phyloP scores from a whole-genome alignment of 1,139 yeast genomes.

The Candida glucosophila region DNA sequence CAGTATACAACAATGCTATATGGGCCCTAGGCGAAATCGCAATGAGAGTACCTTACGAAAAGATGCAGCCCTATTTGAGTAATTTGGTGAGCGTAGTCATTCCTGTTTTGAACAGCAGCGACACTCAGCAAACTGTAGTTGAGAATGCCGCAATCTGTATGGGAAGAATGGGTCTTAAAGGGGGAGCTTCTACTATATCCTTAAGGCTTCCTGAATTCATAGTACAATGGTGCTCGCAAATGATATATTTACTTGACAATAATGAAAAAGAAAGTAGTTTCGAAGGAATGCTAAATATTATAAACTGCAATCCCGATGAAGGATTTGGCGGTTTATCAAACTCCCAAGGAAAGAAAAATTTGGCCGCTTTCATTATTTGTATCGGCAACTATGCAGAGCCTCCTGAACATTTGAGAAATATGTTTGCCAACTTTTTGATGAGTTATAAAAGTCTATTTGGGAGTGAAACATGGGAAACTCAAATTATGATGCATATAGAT shows the following conservation, averaged over 20 bases:
- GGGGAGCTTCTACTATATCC: slow-evolving; percentile 48
- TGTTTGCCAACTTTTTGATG: slow-evolving; percentile 34
- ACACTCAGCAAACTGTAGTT: slow-evolving; percentile 54
- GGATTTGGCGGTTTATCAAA: slow-evolving; percentile 47
- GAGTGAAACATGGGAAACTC: slow-evolving; percentile 22
- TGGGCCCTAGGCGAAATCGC: slow-evolving; percentile 92
- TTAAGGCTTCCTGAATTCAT: slow-evolving; percentile 51
- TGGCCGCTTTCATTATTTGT: slow-evolving; percentile 53
- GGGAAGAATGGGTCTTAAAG: slow-evolving; percentile 74
- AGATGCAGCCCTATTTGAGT: slow-evolving; percentile 51
- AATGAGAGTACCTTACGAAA: slow-evolving; percentile 43
- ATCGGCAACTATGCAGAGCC: slow-evolving; percentile 55
- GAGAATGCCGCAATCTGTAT: slow-evolving; percentile 91
- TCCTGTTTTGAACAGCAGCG: slow-evolving; percentile 52
- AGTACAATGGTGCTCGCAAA: slow-evolving; percentile 57
- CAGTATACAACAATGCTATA: slow-evolving; percentile 80
- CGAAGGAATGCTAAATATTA: slow-evolving; percentile 62
- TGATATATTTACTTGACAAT: slow-evolving; percentile 60
- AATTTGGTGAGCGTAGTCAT: slow-evolving; percentile 57
- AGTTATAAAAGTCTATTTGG: slow-evolving; percentile 47
- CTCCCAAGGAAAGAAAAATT: slow-evolving; percentile 36
- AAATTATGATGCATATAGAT: slow-evolving; percentile 25
- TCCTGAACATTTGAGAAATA: slow-evolving; percentile 32
- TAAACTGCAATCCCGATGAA: slow-evolving; percentile 54
- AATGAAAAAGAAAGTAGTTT: slow-evolving; percentile 77